Percentiles rank a stretch among this genome's conserved stretches.
These are phyloP conservation scores for Epichloe gansuensis DNA, from an alignment of 2,329 filamentous ascomycete genomes.

Conservation along the genomic window DNA sequence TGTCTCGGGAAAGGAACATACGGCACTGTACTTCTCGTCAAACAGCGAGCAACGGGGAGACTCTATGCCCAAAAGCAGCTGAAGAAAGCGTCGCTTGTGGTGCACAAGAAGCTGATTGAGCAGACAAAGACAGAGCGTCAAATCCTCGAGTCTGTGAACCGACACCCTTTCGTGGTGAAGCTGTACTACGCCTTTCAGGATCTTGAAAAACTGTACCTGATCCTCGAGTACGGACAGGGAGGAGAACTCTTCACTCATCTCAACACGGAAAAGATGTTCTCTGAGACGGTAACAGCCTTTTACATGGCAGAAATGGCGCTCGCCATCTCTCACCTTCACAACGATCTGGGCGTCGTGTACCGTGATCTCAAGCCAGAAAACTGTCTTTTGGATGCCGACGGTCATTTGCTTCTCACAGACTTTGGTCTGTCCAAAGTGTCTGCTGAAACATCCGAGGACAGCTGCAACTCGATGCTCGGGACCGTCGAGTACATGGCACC, in stretches of 20 bases:
- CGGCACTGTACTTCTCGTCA: slow-evolving; percentile 87
- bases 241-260: slow-evolving; percentile 96
- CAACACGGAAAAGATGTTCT: slow-evolving; percentile 87
- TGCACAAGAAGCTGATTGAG: slow-evolving; percentile 91
- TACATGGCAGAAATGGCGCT: slow-evolving; percentile 99
- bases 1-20: slow-evolving; percentile 95
- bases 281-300: slow-evolving; percentile 78
- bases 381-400: slow-evolving; percentile 81
- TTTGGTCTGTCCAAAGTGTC: slow-evolving; percentile 95
- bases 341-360: slow-evolving; percentile 86
- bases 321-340: slow-evolving; percentile 84
- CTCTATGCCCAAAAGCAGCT: slow-evolving; percentile 98
- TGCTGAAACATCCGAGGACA: slow-evolving; percentile 44
- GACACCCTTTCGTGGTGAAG: slow-evolving; percentile 96
- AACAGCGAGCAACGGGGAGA: slow-evolving; percentile 74
- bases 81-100: slow-evolving; percentile 87
- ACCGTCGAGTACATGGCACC: slow-evolving; percentile 99
- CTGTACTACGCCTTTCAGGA: slow-evolving; percentile 98
- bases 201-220: slow-evolving; percentile 92
- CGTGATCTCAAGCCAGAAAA: slow-evolving; percentile 97
- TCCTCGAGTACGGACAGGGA: slow-evolving; percentile 93
- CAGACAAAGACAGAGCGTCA: slow-evolving; percentile 95
- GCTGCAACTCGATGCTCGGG: slow-evolving; percentile 81
- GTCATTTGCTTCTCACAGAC: slow-evolving; percentile 88
- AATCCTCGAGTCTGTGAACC: slow-evolving; percentile 90